Percentiles rank a stretch among this genome's conserved stretches.
Evolutionary conservation across 2,329 filamentous ascomycete species (phyloP).

Genomic region (Colletotrichum costaricense): DNA sequence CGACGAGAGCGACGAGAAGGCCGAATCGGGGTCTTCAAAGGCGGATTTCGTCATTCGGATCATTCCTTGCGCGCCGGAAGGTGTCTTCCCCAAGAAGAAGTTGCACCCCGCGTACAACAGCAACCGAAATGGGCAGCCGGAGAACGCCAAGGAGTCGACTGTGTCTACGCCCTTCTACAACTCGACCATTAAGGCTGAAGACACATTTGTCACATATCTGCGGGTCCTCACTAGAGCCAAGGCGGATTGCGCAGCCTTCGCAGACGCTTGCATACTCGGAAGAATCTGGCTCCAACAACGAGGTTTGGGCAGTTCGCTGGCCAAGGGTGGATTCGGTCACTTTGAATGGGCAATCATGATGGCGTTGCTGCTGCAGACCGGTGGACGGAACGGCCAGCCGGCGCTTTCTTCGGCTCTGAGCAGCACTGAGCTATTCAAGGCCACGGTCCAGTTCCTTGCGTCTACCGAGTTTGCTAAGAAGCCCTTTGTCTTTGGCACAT

Average conservation of each 20-base stretch:
- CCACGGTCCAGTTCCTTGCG: slow-evolving; percentile 87
- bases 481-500: slow-evolving; percentile 66
- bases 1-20: slow-evolving; percentile 36
- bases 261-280: slow-evolving; percentile 87
- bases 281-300: slow-evolving; percentile 91
- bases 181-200: slow-evolving; percentile 82
- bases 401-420: slow-evolving; percentile 84
- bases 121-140: slow-evolving; percentile 66
- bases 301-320: slow-evolving; percentile 78
- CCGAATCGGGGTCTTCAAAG: slow-evolving; percentile 36
- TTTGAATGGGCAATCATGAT: slow-evolving; percentile 91
- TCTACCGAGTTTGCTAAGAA: slow-evolving; percentile 77
- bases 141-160: slow-evolving; percentile 53
- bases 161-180: slow-evolving; percentile 87
- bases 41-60: slow-evolving; percentile 75
- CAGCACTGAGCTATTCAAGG: slow-evolving; percentile 95
- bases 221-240: slow-evolving; percentile 78
- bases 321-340: slow-evolving; percentile 86
- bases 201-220: slow-evolving; percentile 78
- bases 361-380: slow-evolving; percentile 83
- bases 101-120: slow-evolving; percentile 77
- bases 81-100: slow-evolving; percentile 77
- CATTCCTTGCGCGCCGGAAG: slow-evolving; percentile 77
- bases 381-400: slow-evolving; percentile 76
- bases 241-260: slow-evolving; percentile 77